A percentile compares a stretch with the other conserved stretches of the same genome.
These are phyloP conservation scores for Fusarium sp. DNA, from an alignment of 2,329 filamentous ascomycete species.

Conservation along the genomic window DNA sequence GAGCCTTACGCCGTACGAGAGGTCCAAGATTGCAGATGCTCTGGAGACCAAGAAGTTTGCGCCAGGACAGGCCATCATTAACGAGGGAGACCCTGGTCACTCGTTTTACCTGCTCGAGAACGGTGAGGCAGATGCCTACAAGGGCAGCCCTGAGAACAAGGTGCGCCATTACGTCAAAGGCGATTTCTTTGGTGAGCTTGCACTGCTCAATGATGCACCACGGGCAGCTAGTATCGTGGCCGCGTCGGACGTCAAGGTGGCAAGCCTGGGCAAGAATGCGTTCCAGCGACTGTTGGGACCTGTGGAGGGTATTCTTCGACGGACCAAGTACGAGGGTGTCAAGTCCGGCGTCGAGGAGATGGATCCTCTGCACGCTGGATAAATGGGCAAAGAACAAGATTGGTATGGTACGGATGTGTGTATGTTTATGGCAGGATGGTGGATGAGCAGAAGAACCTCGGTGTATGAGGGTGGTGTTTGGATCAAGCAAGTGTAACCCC, in stretches of 20 bases:
- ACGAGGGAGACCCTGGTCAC: conserved; percentile 88
- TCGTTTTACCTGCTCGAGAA: conserved; percentile 90
- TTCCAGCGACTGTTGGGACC: conserved; percentile 93
- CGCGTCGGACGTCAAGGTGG: conserved; percentile 88
- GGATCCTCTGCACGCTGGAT: conserved; percentile 65
- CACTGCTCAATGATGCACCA: conserved; percentile 90
- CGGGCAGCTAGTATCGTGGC: conserved; percentile 89
- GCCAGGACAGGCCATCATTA: conserved; percentile 82
- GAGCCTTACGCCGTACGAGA: conserved; percentile 87
- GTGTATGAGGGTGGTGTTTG: conserved; percentile 17
- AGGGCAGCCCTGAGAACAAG: conserved; percentile 71
- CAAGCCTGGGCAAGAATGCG: conserved; percentile 88
- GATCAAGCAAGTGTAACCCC: conserved; percentile 12
- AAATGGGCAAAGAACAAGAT: conserved; percentile 12
- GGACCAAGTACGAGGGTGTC: conserved; percentile 70
- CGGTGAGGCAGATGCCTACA: conserved; percentile 87
- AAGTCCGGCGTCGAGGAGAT: conserved; percentile 70
- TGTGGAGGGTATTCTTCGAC: conserved; percentile 92
- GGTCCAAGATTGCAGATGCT: conserved; percentile 96
- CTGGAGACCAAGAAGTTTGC: conserved; percentile 89
- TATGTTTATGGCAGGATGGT: background rate
- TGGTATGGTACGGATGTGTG: background rate
- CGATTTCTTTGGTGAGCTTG: conserved; percentile 96
- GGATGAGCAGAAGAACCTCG: conserved; percentile 9
- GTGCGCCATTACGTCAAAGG: conserved; percentile 88